Percentiles rank a stretch among this genome's conserved stretches.
phyloP scores from a whole-genome alignment of 2,329 filamentous ascomycete genomes.

The Rutstroemia sp. region DNA sequence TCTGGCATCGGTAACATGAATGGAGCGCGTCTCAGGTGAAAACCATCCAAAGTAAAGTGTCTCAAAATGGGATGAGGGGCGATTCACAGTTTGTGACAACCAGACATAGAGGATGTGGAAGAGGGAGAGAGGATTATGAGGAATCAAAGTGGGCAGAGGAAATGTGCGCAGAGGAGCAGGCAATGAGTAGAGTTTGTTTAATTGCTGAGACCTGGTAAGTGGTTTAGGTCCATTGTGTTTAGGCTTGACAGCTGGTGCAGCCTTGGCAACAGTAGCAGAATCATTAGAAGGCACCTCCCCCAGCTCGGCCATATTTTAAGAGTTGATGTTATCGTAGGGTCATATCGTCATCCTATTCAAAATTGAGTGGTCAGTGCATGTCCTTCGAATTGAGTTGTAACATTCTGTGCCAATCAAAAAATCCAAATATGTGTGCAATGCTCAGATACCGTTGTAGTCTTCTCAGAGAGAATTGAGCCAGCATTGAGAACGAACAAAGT shows the following conservation, averaged over 20 bases:
- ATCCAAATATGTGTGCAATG: conserved; percentile 31
- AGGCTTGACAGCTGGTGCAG: conserved; percentile 7
- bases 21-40: conserved; percentile 71
- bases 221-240: conserved; percentile 12
- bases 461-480: conserved; percentile 51
- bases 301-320: conserved; percentile 22
- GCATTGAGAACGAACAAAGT: conserved; percentile 52
- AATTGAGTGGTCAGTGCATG: conserved; percentile 12
- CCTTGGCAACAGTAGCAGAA: conserved; percentile 5
- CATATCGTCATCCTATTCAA: conserved; percentile 19
- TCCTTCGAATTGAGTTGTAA: neutral
- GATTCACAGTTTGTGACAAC: conserved; percentile 61
- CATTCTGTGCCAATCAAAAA: neutral
- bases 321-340: conserved; percentile 17
- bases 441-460: conserved; percentile 99
- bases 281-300: conserved; percentile 7
- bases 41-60: conserved; percentile 67
- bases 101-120: conserved; percentile 74
- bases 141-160: conserved; percentile 80
- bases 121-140: conserved; percentile 84
- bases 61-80: conserved; percentile 56
- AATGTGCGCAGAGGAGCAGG: conserved; percentile 75
- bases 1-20: conserved; percentile 72
- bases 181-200: conserved; percentile 71
- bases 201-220: conserved; percentile 34